Conservation (phyloP, 169 alveolate species). For the Plasmodium gallinaceum region DNA sequence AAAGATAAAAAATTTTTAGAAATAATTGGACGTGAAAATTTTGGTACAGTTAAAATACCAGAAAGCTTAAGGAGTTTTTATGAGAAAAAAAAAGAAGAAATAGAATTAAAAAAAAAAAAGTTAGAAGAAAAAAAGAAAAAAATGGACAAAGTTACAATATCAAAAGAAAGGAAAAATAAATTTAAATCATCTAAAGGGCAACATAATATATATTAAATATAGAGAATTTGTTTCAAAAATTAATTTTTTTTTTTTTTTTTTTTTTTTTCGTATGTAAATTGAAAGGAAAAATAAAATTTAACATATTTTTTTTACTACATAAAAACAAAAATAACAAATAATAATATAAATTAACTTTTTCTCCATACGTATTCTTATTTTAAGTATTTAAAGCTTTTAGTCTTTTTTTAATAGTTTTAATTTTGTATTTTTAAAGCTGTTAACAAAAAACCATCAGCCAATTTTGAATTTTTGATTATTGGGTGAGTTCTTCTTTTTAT, state of each 20-base stretch:
- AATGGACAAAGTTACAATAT: constrained; percentile 48
- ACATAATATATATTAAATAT: constrained; percentile 49
- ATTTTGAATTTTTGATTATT: constrained; percentile 43
- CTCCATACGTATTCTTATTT: neutral
- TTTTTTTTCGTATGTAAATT: neutral
- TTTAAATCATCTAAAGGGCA: constrained; percentile 74
- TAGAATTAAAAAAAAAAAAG: constrained; percentile 53
- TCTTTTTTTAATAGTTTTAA: neutral
- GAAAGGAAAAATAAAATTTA: neutral
- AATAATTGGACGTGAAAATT: neutral
- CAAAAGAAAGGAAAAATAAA: constrained; percentile 67
- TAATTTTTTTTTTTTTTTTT: constrained; percentile 1
- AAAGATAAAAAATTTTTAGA: neutral
- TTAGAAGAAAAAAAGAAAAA: constrained; percentile 66
- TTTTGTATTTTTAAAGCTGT: constrained; percentile 55
- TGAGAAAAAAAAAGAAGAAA: constrained; percentile 69
- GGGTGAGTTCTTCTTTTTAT: constrained; percentile 70
- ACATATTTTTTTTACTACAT: no score
- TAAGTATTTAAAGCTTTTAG: neutral
- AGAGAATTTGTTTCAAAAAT: neutral
- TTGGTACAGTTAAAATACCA: constrained; percentile 49
- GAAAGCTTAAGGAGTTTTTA: constrained; percentile 58
- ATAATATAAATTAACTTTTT: neutral
- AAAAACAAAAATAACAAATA: neutral
- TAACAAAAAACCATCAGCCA: constrained; percentile 54